Evolutionary conservation across 2,329 filamentous ascomycete species (phyloP), one percentile per base, ranked within the genome.

Genomic region (Penicillium sp.): DNA sequence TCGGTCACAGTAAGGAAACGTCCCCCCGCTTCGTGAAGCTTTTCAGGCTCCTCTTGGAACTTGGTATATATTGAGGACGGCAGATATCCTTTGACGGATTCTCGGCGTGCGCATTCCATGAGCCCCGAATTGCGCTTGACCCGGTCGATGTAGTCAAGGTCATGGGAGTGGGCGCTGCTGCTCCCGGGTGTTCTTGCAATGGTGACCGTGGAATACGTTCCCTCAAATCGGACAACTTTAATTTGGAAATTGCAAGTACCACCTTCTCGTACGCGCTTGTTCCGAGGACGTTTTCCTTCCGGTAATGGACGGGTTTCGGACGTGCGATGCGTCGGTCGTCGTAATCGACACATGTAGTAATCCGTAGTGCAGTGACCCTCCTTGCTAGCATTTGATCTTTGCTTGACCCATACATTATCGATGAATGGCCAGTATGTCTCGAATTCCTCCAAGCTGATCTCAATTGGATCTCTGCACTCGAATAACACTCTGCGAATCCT

Each of bases 321-420:
- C 10, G 64, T 58, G 35, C 68, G 67, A 36, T 61, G 58, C 9
- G 60, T 67, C 23, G 62, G 58, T 27, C 65, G 61, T 39, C 70
- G 65, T 37, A 73, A 48, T 32, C 71, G 64, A 48, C 71, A 74
- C 58, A 68, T 70, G 41, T 73, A 74, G 47, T 72, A 72, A 32
- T 73, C 71, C 3, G 69, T 70, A 3, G 59, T 68, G 36, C 61
- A 64, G 30, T 64, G 63, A 3, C 67, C 68, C 44, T 64, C 65
- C 47, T 66, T 67, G 48, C 63, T 68, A 6, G 65, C 55, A 42
- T 67, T 65, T 11, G 60, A 63, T 43, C 70, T 63, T 46, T 72
- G 67, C 37, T 71, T 71, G 8, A 72, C 68, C 70, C 70, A 74
- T n/a, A 73, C 66, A 47, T 74, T 74, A 48, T 74, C 71, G 34